Evolutionary conservation across 129 eudicot species (phyloP), one percentile per base, ranked within the genome.

Genomic region (Arctium minus): DNA sequence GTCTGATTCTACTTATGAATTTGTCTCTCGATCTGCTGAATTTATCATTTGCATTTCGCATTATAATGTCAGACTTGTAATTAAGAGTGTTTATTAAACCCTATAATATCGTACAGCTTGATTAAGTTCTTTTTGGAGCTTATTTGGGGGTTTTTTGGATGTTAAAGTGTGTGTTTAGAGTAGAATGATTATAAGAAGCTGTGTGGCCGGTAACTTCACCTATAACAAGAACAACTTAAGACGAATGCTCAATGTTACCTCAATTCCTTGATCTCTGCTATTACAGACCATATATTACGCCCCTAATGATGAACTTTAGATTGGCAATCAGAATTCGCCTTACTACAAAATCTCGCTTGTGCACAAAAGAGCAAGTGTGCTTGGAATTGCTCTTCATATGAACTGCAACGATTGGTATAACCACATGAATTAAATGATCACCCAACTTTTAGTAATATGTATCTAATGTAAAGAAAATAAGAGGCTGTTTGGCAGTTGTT

Each of bases 1-100:
- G 97, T 87, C 50, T 38, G 12, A 56, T 77, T 53, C 65, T 22
- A 77, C 75, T 42, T n/a, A 9, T 31, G 29, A 38, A 64, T 71
- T 71, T 71, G 50, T 78, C 1, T 15, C 62, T 40, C 10, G 82
- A 53, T 77, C 82, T 72, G 44, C 36, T 71, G 74, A 46, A 67
- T 82, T 75, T 75, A 27, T 22, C 81, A 22, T 27, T 67, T 75
- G 30, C 76, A 75, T 82, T 75, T 75, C 70, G 32, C 81, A 68
- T 72, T 42, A 73, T 60, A 36, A 33, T 12, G 79, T 73, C 40
- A 42, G 36, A 70, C 70, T 50, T 13, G 48, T 22, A 64, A 65
- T 81, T 80, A 5, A 44, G 33, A 38, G 56, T 72, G 30, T 18
- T 36, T 36, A 35, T 13, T 80, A 7, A 35, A 6, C 62, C 38